A percentile compares a stretch with the other conserved stretches of the same genome.
These are phyloP conservation scores for Solanum hybrid DNA, from an alignment of 305 asterid species.

Conservation along the genomic window DNA sequence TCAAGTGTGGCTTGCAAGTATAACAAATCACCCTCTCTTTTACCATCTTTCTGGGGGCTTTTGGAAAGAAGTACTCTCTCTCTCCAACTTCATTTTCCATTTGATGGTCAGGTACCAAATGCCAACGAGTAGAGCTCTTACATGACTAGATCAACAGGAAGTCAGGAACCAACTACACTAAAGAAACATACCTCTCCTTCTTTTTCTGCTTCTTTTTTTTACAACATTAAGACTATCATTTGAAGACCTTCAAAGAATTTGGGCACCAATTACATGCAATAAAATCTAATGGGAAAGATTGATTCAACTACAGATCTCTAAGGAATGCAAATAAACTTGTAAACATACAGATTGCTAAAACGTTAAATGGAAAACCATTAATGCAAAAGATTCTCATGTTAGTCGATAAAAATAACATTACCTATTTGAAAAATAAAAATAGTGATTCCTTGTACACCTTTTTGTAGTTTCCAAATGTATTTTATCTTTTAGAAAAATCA, in stretches of 20 bases:
- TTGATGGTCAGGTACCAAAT: neutral
- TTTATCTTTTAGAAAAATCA: neutral
- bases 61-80: neutral
- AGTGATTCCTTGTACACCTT: neutral
- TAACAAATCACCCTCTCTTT: neutral
- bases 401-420: neutral
- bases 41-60: neutral
- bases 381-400: neutral
- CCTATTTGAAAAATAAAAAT: neutral
- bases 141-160: neutral
- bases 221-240: neutral
- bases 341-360: neutral
- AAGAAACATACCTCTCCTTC: neutral
- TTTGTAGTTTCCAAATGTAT: neutral
- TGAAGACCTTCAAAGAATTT: neutral
- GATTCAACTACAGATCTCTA: neutral
- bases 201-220: neutral
- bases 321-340: neutral
- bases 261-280: neutral
- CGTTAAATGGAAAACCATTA: neutral
- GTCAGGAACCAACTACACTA: neutral
- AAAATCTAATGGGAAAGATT: neutral
- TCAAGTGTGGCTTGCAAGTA: neutral
- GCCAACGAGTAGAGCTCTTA: neutral
- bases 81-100: neutral